These are phyloP conservation scores for Saccharomyces hybrid DNA, from an alignment of 1,139 yeast species.

Conservation along the genomic window DNA sequence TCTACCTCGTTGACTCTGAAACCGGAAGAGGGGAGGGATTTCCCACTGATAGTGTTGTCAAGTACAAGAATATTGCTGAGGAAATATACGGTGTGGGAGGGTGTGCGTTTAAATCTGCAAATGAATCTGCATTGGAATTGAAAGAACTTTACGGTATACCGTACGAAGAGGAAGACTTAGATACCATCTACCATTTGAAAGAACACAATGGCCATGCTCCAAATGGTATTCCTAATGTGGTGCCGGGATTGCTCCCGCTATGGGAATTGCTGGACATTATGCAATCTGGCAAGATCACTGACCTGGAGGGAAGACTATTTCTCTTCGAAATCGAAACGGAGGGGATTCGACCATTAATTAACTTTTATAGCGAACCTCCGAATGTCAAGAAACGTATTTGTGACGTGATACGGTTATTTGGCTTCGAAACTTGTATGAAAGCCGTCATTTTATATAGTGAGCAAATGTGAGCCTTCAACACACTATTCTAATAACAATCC, in stretches of 20 bases:
- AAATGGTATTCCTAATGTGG: constrained; percentile 37
- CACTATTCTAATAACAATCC: neutral
- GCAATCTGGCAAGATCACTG: constrained; percentile 19
- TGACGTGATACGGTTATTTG: constrained; percentile 40
- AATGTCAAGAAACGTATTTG: constrained; percentile 32
- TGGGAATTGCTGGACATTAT: constrained; percentile 36
- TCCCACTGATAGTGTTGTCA: neutral
- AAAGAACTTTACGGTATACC: constrained; percentile 25
- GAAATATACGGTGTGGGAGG: constrained; percentile 33
- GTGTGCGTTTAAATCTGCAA: constrained; percentile 12
- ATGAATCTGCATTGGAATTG: constrained; percentile 19
- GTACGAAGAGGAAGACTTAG: constrained; percentile 23
- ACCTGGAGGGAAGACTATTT: constrained; percentile 19
- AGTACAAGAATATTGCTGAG: constrained; percentile 33
- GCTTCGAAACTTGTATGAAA: constrained; percentile 32
- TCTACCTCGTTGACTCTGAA: neutral
- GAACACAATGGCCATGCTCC: constrained; percentile 7
- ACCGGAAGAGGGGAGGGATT: neutral
- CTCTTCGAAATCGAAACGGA: constrained; percentile 20
- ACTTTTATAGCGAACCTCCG: constrained; percentile 17
- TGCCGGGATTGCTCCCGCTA: constrained; percentile 49
- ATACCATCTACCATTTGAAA: constrained; percentile 2
- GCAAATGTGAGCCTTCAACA: constrained; percentile 12
- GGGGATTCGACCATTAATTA: constrained; percentile 18
- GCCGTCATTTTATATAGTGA: constrained; percentile 17